Percentiles rank a stretch among this genome's conserved stretches.
These are phyloP conservation scores for Retiboletus flavoniger DNA, from an alignment of 1,284 basidiomycete genomes.

Conservation along the genomic window DNA sequence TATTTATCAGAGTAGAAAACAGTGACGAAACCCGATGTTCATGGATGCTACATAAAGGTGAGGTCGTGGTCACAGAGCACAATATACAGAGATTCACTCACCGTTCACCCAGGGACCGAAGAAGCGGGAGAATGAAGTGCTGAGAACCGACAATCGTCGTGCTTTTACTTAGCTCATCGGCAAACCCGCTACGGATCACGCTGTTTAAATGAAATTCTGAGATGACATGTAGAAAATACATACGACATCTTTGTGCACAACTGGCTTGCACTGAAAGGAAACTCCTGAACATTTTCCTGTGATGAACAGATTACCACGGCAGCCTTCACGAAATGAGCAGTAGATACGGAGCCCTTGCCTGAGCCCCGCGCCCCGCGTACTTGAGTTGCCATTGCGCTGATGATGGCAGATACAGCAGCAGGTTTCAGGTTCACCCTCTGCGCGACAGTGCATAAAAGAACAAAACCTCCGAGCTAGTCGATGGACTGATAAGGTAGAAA, in stretches of 20 bases:
- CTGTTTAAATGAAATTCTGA: not conserved
- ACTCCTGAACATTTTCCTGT: conserved; percentile 21
- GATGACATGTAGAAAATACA: conserved; percentile 11
- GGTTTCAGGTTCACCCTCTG: conserved; percentile 58
- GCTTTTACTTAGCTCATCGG: conserved; percentile 45
- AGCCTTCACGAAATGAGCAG: conserved; percentile 26
- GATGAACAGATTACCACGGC: conserved; percentile 31
- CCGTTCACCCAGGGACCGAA: conserved; percentile 46
- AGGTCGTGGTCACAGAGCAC: conserved; percentile 1
- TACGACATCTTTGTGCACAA: conserved; percentile 31
- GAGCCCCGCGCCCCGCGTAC: conserved; percentile 33
- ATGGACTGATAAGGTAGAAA: not conserved
- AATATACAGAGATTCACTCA: conserved; percentile 27
- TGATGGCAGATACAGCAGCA: conserved; percentile 56
- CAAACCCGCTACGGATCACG: conserved; percentile 42
- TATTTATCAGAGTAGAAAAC: conserved; percentile 46
- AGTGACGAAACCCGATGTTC: conserved; percentile 41
- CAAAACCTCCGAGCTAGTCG: conserved; percentile 66
- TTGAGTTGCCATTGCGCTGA: conserved; percentile 54
- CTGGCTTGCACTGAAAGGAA: conserved; percentile 18
- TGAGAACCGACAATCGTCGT: conserved; percentile 54
- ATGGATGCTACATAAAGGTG: conserved; percentile 39
- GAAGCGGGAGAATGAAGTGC: conserved; percentile 56
- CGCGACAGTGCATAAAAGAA: conserved; percentile 66
- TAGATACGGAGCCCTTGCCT: conserved; percentile 22